phyloP scores from a whole-genome alignment of 148 eudicot species.

The Spergularia marina region DNA sequence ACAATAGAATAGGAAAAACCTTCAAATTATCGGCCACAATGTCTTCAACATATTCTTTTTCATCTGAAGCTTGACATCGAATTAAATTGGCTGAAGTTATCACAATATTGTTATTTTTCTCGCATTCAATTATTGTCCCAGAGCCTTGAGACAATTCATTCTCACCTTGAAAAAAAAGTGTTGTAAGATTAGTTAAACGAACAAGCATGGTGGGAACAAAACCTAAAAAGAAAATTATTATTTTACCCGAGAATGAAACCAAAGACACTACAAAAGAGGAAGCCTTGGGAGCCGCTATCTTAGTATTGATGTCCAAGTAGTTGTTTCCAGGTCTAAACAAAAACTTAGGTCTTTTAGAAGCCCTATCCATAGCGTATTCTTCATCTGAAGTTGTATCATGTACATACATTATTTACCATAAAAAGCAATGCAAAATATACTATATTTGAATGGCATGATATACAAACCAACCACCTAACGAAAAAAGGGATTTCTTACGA shows the following conservation, averaged over 20 bases:
- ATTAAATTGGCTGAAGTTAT: not conserved
- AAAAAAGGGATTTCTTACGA: too few relatives aligned
- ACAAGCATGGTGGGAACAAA: too few relatives aligned
- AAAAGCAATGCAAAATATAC: too few relatives aligned
- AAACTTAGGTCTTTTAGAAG: not conserved
- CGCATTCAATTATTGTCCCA: not conserved
- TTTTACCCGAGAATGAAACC: not conserved
- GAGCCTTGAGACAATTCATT: not conserved
- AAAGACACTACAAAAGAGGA: conserved; percentile 3
- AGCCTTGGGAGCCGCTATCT: conserved; percentile 6
- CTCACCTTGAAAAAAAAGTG: too few relatives aligned
- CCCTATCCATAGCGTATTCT: too few relatives aligned
- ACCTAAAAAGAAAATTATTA: too few relatives aligned
- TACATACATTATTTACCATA: too few relatives aligned
- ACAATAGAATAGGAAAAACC: not conserved
- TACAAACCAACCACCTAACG: too few relatives aligned
- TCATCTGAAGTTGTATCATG: too few relatives aligned
- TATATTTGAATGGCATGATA: too few relatives aligned
- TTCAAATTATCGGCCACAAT: not conserved
- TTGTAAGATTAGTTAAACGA: too few relatives aligned
- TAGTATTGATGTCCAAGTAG: not conserved
- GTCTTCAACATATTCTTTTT: not conserved
- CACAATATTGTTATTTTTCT: not conserved
- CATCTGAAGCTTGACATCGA: not conserved
- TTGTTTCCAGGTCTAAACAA: not conserved